Conservation (phyloP, 2,329 filamentous ascomycete species). For the Apiospora hydei region DNA sequence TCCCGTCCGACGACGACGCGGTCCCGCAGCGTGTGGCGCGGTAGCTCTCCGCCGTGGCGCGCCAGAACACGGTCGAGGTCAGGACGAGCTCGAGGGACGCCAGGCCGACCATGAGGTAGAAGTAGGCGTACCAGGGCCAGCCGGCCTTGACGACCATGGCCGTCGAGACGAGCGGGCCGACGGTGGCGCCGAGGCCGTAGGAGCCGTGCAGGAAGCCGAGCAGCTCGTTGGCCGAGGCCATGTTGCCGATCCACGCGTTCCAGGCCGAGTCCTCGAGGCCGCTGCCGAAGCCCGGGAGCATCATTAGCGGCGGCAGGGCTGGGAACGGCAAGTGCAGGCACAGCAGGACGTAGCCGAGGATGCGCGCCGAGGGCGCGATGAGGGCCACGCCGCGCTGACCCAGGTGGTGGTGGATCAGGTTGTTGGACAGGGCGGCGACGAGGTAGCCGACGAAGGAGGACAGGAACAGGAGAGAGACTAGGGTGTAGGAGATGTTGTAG, state of each 20-base stretch:
- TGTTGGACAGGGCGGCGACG: slow-evolving; percentile 47
- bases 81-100: slow-evolving; percentile 61
- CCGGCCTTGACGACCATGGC: slow-evolving; percentile 69
- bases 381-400: slow-evolving; percentile 64
- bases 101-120: slow-evolving; percentile 73
- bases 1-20: slow-evolving; percentile 25
- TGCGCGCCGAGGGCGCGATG: slow-evolving; percentile 61
- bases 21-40: slow-evolving; percentile 45
- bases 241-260: slow-evolving; percentile 67
- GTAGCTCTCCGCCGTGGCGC: slow-evolving; percentile 61
- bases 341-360: slow-evolving; percentile 70
- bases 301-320: slow-evolving; percentile 69
- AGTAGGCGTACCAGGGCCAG: slow-evolving; percentile 74
- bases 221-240: slow-evolving; percentile 73
- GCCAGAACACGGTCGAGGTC: slow-evolving; percentile 64
- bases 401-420: slow-evolving; percentile 46
- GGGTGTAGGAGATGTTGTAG: slow-evolving; percentile 50
- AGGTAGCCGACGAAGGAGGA: slow-evolving; percentile 52
- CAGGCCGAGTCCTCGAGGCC: slow-evolving; percentile 66
- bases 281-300: slow-evolving; percentile 74
- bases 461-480: slow-evolving; percentile 54
- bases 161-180: slow-evolving; percentile 74
- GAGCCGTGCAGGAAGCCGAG: slow-evolving; percentile 73
- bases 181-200: slow-evolving; percentile 72
- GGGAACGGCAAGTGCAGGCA: slow-evolving; percentile 72